A percentile compares a stretch with the other conserved stretches of the same genome.
These are phyloP conservation scores for Yamadazyma mexicana DNA, from an alignment of 1,139 yeast species.

Conservation along the genomic window DNA sequence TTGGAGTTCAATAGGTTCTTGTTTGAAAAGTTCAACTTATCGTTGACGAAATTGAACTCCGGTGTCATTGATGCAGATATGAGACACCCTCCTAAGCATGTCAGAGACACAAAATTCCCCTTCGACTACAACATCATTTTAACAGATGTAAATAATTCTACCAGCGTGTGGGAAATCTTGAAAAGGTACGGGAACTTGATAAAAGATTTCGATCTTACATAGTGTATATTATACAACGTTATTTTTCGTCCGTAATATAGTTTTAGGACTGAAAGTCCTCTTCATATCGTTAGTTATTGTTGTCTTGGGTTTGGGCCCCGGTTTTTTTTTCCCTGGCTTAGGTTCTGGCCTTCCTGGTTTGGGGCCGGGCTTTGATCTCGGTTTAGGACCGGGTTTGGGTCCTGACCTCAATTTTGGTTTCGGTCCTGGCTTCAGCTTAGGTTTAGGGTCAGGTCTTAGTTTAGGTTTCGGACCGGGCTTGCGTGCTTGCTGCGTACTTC, in stretches of 20 bases:
- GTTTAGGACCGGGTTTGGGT: neutral
- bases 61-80: slow-evolving; percentile 24
- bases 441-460: too few relatives aligned
- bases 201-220: neutral
- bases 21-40: slow-evolving; percentile 22
- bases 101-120: slow-evolving; percentile 9
- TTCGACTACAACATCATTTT: slow-evolving; percentile 10
- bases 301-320: neutral
- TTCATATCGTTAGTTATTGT: neutral
- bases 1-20: slow-evolving; percentile 23
- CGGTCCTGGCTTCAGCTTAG: neutral
- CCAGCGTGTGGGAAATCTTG: neutral
- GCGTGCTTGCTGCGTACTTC: too few relatives aligned
- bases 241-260: neutral
- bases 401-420: neutral
- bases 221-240: neutral
- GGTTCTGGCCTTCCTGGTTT: neutral
- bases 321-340: neutral
- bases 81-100: slow-evolving; percentile 21
- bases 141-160: neutral
- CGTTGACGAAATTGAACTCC: slow-evolving; percentile 21
- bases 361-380: neutral
- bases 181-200: neutral
- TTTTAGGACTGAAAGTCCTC: neutral
- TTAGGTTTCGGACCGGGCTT: too few relatives aligned